phyloP scores from a whole-genome alignment of 805 yeast genomes.

The Torulaspora microellipsoides region DNA sequence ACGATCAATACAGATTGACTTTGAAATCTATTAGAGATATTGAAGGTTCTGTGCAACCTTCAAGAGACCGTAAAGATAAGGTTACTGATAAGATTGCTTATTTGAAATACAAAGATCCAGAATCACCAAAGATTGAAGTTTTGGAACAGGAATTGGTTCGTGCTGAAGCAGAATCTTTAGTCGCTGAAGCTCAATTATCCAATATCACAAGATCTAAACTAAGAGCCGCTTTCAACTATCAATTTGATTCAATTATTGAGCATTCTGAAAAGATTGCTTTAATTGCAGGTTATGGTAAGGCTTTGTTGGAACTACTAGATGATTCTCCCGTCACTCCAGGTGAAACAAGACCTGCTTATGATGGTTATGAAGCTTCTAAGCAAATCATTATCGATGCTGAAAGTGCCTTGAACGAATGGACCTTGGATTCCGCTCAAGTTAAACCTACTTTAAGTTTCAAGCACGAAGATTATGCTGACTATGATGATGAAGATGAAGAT shows the following conservation, averaged over 20 bases:
- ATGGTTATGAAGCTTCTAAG: slow-evolving; percentile 83
- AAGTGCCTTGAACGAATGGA: slow-evolving; percentile 78
- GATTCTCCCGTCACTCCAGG: slow-evolving; percentile 87
- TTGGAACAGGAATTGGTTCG: slow-evolving; percentile 86
- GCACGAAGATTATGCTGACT: slow-evolving; percentile 53
- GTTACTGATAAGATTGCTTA: slow-evolving; percentile 82
- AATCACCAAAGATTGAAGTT: slow-evolving; percentile 70
- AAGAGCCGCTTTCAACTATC: slow-evolving; percentile 78
- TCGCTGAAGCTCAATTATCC: slow-evolving; percentile 87
- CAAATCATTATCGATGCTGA: slow-evolving; percentile 85
- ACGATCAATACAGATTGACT: slow-evolving; percentile 82
- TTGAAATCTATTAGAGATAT: slow-evolving; percentile 77
- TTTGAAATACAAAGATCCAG: slow-evolving; percentile 80
- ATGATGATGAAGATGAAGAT: slow-evolving; percentile 41
- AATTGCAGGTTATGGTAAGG: slow-evolving; percentile 88
- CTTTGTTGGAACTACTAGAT: slow-evolving; percentile 73
- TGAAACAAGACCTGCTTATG: slow-evolving; percentile 86
- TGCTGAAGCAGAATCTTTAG: slow-evolving; percentile 87
- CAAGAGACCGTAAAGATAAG: slow-evolving; percentile 80
- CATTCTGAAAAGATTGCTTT: slow-evolving; percentile 80
- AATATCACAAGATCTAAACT: slow-evolving; percentile 84
- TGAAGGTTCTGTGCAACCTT: slow-evolving; percentile 83
- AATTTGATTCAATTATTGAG: slow-evolving; percentile 81
- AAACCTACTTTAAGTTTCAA: slow-evolving; percentile 73
- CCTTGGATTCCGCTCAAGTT: slow-evolving; percentile 75